These are phyloP conservation scores for Sarocladiaceae sp. DNA, from an alignment of 2,329 filamentous ascomycete species.

Conservation along the genomic window DNA sequence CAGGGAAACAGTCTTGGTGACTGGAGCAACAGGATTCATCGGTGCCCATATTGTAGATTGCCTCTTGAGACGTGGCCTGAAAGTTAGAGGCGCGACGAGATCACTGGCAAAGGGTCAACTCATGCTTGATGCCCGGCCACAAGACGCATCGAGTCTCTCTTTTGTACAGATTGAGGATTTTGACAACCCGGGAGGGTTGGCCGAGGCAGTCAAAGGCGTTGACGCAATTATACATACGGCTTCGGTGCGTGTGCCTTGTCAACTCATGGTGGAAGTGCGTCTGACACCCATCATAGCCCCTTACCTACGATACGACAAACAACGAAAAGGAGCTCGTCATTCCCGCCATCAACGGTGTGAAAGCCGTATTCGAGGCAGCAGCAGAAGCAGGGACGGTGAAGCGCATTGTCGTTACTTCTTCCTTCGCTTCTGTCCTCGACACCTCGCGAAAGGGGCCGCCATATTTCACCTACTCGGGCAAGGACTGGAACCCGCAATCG, in stretches of 20 bases:
- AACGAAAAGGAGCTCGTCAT: slow-evolving; percentile 38
- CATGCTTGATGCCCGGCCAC: slow-evolving; percentile 30
- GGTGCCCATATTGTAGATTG: slow-evolving; percentile 28
- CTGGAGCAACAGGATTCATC: slow-evolving; percentile 22
- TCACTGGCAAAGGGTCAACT: slow-evolving; percentile 22
- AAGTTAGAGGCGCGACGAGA: slow-evolving; percentile 24
- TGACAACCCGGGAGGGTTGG: slow-evolving; percentile 27
- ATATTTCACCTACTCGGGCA: slow-evolving; percentile 45
- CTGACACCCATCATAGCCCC: slow-evolving; percentile 25
- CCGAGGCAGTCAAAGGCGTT: slow-evolving; percentile 31
- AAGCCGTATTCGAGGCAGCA: slow-evolving; percentile 30
- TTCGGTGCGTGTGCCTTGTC: slow-evolving; percentile 25
- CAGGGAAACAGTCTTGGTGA: slow-evolving; percentile 16
- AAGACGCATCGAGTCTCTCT: slow-evolving; percentile 29
- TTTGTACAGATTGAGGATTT: slow-evolving; percentile 38
- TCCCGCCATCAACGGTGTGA: slow-evolving; percentile 40
- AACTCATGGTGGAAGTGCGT: neutral
- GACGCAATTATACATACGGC: slow-evolving; percentile 39
- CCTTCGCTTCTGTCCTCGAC: slow-evolving; percentile 60
- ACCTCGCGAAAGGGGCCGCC: slow-evolving; percentile 37
- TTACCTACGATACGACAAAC: slow-evolving; percentile 34
- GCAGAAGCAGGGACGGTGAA: slow-evolving; percentile 17
- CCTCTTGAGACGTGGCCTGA: slow-evolving; percentile 22
- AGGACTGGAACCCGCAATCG: slow-evolving; percentile 53
- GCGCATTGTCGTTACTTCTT: slow-evolving; percentile 53